These are phyloP conservation scores for Tilletia indica DNA, from an alignment of 1,284 basidiomycete genomes.

Conservation along the genomic window DNA sequence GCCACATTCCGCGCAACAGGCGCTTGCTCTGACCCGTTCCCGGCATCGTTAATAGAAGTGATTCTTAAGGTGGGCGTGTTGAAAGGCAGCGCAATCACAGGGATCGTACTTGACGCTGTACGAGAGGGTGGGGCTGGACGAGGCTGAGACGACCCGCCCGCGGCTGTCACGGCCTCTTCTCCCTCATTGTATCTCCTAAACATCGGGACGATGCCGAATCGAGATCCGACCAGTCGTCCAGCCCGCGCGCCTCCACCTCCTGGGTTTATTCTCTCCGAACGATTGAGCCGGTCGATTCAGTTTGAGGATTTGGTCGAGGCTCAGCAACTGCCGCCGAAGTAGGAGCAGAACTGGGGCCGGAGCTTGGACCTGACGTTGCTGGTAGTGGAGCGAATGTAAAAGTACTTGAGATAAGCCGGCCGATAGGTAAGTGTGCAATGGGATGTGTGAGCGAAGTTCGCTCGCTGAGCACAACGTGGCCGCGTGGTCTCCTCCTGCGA, in stretches of 20 bases:
- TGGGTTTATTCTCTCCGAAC: background rate
- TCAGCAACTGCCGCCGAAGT: no score
- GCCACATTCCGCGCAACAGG: background rate
- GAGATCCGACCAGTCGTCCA: background rate
- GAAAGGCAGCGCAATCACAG: conserved; percentile 11
- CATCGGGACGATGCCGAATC: background rate
- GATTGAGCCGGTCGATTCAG: background rate
- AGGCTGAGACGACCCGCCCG: background rate
- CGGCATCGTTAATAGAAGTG: background rate
- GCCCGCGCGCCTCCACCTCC: background rate
- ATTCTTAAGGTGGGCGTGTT: background rate
- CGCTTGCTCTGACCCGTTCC: background rate
- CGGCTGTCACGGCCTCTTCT: background rate
- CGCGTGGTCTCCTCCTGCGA: background rate
- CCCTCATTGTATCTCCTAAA: conserved; percentile 10
- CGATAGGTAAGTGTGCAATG: background rate
- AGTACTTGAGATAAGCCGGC: background rate
- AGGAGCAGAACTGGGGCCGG: background rate
- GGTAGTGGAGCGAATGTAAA: conserved; percentile 1
- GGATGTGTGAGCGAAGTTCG: conserved; percentile 11
- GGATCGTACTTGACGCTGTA: background rate
- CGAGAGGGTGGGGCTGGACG: background rate
- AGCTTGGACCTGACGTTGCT: background rate
- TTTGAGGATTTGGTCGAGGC: no score
- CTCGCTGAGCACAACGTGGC: background rate